Evolutionary conservation across 2,329 filamentous ascomycete genomes (phyloP), one percentile per base, ranked within the genome.

Genomic region (Hyphodiscus sp.): DNA sequence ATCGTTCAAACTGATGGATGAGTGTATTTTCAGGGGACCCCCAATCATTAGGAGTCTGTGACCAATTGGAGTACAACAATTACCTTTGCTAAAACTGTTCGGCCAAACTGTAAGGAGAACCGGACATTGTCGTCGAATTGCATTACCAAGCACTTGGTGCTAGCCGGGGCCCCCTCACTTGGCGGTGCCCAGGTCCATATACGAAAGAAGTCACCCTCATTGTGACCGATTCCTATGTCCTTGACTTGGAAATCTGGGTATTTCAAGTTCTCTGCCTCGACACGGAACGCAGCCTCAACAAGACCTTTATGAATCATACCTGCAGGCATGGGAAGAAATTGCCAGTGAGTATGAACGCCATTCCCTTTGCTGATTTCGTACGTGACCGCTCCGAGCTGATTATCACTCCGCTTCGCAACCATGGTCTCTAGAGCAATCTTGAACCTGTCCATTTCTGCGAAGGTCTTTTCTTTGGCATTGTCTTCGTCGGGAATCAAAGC

Each of bases 281-380:
- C 88, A 50, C 86, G 85, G 73, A 99, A 96, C 0, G 86, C 92
- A 0, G 88, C 89, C 68, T 96, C 90, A 0, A 95, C 88, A 1
- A 95, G 76, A 0, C 88, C 87, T 46, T 83, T 82, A 19, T 72
- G 74, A 49, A 96, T 79, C 45, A 89, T 73, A 10, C 86, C 77
- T 0, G 79, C 74, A 0, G 87, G 81, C 0, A 95, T 76, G 0
- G 94, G 90, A 29, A 97, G 74, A 61, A 95, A 87, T 70, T 99
- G 95, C 94, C 91, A 96, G 66, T 97, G 92, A 1, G 86, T 79
- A 68, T 99, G 94, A 52, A 97, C 84, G 51, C 94, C 90, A 49
- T 81, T 80, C 4, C 77, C 77, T 49, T 91, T 85, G 67, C 85
- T 92, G 63, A 99, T 91, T 71, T 97, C 94, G 83, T 90, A 99